Evolutionary conservation across 495 filamentous ascomycete genomes (phyloP), one percentile per base, ranked within the genome.

Genomic region (Aspergillus nidulans): DNA sequence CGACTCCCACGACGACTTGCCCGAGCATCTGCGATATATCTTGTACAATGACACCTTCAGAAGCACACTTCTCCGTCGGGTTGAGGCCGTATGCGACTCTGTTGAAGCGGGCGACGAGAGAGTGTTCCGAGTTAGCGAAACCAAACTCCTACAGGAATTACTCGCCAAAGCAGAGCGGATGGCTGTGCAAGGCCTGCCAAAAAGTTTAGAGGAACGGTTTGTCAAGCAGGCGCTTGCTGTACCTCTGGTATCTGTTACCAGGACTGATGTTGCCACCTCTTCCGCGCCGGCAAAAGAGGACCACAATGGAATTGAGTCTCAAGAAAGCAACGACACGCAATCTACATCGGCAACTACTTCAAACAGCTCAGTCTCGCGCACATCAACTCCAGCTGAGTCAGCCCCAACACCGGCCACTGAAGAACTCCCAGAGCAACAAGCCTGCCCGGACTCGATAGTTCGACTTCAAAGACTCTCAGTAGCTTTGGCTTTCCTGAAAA

Each of bases 191-290:
- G 83, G 83, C 0, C 68, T 97, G 26, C 91, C 94, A 9, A 69
- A 71, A 38, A 96, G 88, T 60, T 78, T 97, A 78, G 95, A 97
- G 66, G 86, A 95, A 38, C 84, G 82, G 24, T 94, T 95, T 62
- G 81, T 99, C 12, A 76, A 71, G 18, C 85, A 86, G 58, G 78
- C 81, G n/a, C 69, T 97, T 23, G 86, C 89, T 50, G 80, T 81
- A 42, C 94, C 94, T 0, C 69, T 91, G 19, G 72, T 88, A 61
- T 79, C 77, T 6, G 69, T 86, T n/a, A 82, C 77, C 61, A 69
- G 77, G 39, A 70, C 77, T 4, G 77, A 79, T 39, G 60, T 60
- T 1, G 43, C 55, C 28, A 63, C 63, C 6, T 24, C 52, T 13
- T 47, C 59, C 20, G 9, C 19, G 7, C 23, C 36, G 13, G 21